Percentiles rank a stretch among this genome's conserved stretches.
phyloP scores from a whole-genome alignment of 192 early-diverging fungal genomes.

The Allomyces macrogynus region DNA sequence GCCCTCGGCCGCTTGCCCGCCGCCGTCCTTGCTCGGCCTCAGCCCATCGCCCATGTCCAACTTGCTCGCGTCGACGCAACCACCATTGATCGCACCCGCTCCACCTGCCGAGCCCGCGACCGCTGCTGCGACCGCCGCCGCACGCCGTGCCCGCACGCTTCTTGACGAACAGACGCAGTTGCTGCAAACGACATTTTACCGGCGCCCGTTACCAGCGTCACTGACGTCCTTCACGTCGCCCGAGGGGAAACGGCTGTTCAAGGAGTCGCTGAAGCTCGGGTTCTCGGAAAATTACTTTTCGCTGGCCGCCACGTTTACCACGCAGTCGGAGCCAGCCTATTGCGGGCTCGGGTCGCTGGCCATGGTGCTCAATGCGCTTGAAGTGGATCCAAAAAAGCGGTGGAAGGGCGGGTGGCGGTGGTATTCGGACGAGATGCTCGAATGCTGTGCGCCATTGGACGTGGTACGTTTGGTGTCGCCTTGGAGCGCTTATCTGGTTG shows the following conservation, averaged over 20 bases:
- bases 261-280: constrained; percentile 48
- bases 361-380: constrained; percentile 84
- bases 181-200: constrained; percentile 28
- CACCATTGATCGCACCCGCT: neutral
- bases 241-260: constrained; percentile 56
- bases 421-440: constrained; percentile 57
- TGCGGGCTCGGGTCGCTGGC: constrained; percentile 79
- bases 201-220: constrained; percentile 37
- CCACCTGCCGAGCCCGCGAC: neutral
- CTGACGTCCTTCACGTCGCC: constrained; percentile 60
- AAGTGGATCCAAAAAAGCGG: constrained; percentile 60
- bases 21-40: too few species aligned
- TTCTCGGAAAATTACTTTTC: constrained; percentile 72
- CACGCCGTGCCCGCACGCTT: neutral
- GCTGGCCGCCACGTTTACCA: constrained; percentile 72
- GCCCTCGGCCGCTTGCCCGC: neutral
- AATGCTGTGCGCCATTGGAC: constrained; percentile 31
- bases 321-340: constrained; percentile 64
- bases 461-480: neutral
- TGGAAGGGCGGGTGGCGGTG: constrained; percentile 95
- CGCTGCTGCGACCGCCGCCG: neutral
- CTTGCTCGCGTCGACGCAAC: too few species aligned
- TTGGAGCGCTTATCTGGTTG: neutral
- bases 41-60: too few species aligned
- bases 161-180: neutral